These are phyloP conservation scores for Haematococcus sp. DNA, from an alignment of 139 green algal genomes.

Conservation along the genomic window DNA sequence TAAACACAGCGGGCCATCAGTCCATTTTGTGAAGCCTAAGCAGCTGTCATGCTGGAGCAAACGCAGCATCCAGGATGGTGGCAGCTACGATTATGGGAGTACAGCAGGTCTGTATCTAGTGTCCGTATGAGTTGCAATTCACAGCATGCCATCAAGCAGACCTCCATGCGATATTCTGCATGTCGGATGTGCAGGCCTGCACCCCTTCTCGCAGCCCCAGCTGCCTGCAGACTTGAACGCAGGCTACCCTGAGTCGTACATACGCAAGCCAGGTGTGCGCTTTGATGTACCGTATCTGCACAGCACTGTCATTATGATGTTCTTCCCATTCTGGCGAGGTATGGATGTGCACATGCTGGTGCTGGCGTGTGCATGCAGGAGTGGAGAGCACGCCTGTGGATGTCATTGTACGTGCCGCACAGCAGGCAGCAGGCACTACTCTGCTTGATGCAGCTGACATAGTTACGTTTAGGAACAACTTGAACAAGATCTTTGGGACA, in stretches of 20 bases:
- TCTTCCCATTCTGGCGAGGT: no score
- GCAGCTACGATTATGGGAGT: no score
- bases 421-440: not conserved
- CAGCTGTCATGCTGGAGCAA: no score
- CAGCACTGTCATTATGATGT: no score
- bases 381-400: constrained; percentile 10
- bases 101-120: no score
- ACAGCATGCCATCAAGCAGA: no score
- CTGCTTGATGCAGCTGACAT: not conserved
- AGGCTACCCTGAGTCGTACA: constrained; percentile 13
- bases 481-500: constrained; percentile 31
- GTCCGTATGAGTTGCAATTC: no score
- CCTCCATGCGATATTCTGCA: no score
- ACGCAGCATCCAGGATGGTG: no score
- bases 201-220: not conserved
- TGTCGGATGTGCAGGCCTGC: not conserved
- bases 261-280: constrained; percentile 9
- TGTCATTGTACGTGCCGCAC: not conserved
- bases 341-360: no score
- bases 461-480: constrained; percentile 27
- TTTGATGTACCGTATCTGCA: no score
- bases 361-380: not conserved
- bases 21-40: no score
- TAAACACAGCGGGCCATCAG: not conserved
- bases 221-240: constrained; percentile 11